Conservation (phyloP, 371 early-diverging fungal genomes). For the Smittium culicis region DNA sequence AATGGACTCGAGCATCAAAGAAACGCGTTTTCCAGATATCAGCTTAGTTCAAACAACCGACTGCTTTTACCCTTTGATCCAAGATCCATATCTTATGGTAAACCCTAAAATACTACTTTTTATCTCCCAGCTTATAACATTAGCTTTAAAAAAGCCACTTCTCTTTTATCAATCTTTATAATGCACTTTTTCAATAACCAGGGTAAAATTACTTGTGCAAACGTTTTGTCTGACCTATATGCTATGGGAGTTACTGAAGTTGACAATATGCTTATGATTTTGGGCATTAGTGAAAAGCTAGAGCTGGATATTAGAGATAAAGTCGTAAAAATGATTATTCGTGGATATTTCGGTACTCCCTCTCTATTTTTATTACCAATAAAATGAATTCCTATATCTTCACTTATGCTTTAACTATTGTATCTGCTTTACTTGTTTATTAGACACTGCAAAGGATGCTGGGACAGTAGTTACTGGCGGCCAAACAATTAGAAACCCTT, state of each 20-base stretch:
- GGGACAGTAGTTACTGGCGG: conserved; percentile 25
- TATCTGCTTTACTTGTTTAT: background rate
- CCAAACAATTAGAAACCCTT: conserved; percentile 22
- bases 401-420: background rate
- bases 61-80: conserved; percentile 25
- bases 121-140: too few species aligned
- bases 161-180: too few species aligned
- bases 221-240: conserved; percentile 26
- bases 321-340: conserved; percentile 15
- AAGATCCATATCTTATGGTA: conserved; percentile 24
- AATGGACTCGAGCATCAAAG: conserved; percentile 23
- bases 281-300: conserved; percentile 21
- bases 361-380: background rate
- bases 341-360: background rate
- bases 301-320: conserved; percentile 11
- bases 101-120: too few species aligned
- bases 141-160: too few species aligned
- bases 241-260: conserved; percentile 27
- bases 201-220: conserved; percentile 27
- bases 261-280: conserved; percentile 29
- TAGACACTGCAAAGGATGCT: conserved; percentile 19
- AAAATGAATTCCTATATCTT: background rate
- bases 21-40: conserved; percentile 17
- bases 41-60: conserved; percentile 27
- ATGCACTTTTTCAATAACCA: conserved; percentile 5